phyloP scores from a whole-genome alignment of 176 grass and related monocot genomes.

The Avena sativa region DNA sequence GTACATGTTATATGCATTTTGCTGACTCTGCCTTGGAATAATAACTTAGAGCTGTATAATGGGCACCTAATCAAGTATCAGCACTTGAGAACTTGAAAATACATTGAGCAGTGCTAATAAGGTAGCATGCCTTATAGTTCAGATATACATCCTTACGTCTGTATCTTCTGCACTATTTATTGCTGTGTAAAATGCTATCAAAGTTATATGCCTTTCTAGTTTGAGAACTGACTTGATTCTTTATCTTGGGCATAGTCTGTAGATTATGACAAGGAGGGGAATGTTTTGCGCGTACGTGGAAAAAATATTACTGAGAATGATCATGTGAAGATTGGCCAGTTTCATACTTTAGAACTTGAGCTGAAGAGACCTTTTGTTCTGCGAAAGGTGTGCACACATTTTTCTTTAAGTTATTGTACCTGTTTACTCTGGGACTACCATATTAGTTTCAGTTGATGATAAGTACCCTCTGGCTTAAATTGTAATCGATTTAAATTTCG shows the following conservation, averaged over 20 bases:
- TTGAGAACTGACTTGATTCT: constrained; percentile 8
- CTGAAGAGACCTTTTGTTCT: constrained; percentile 76
- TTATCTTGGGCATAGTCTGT: constrained; percentile 63
- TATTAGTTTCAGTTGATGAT: not conserved
- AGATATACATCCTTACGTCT: not conserved
- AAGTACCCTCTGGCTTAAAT: constrained; percentile 2
- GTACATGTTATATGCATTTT: not conserved
- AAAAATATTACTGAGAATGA: constrained; percentile 93
- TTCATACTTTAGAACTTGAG: constrained; percentile 94
- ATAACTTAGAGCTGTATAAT: not conserved
- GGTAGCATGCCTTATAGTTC: not conserved
- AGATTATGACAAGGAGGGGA: constrained; percentile 94
- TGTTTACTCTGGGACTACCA: constrained; percentile 18
- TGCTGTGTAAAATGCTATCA: constrained; percentile 23
- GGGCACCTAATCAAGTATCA: constrained; percentile 5
- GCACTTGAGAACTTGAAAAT: not conserved
- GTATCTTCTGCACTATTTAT: not conserved
- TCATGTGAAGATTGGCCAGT: constrained; percentile 95
- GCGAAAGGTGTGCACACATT: constrained; percentile 64
- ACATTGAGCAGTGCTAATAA: not conserved
- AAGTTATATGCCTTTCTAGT: not conserved
- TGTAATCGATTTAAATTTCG: constrained; percentile 20
- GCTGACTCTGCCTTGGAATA: not conserved
- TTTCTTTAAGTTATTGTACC: constrained; percentile 5
- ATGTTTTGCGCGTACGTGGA: constrained; percentile 78